Conservation (phyloP, 2,329 filamentous ascomycete species). For the Diaporthe helianthi region DNA sequence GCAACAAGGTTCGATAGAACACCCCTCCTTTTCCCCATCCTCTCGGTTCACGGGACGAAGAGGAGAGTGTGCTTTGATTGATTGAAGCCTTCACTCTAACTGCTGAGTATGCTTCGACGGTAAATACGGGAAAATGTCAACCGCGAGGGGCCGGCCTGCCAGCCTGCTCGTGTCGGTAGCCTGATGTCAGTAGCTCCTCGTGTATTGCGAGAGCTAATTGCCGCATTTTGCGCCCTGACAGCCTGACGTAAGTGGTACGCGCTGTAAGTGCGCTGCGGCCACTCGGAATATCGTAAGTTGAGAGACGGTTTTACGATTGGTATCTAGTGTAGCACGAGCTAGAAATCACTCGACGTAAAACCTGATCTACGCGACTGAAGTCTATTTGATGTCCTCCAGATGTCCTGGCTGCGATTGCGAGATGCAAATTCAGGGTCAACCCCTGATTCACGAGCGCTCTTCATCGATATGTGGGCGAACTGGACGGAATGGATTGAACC, state of each 20-base stretch:
- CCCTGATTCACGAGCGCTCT: background rate
- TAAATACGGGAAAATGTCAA: background rate
- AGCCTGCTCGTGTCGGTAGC: background rate
- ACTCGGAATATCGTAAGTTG: background rate
- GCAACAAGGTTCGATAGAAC: background rate
- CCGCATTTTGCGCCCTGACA: conserved; percentile 1
- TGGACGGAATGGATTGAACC: no score
- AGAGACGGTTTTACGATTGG: background rate
- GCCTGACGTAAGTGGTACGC: conserved; percentile 9
- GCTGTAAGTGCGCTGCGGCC: conserved; percentile 6
- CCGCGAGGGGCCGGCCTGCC: background rate
- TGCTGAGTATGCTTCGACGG: background rate
- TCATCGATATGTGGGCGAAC: no score
- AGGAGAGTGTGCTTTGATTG: background rate
- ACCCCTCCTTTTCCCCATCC: background rate
- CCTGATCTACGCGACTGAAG: background rate
- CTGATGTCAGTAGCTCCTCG: background rate
- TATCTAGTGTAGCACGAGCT: background rate
- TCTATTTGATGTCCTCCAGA: no score
- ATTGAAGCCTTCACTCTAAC: background rate
- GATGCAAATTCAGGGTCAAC: background rate
- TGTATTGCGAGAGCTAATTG: conserved; percentile 15
- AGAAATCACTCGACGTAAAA: background rate
- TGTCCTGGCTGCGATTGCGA: background rate
- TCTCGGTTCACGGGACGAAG: background rate